Evolutionary conservation across 2,329 filamentous ascomycete species (phyloP).

Genomic region (Neoscytalidium dimidiatum): DNA sequence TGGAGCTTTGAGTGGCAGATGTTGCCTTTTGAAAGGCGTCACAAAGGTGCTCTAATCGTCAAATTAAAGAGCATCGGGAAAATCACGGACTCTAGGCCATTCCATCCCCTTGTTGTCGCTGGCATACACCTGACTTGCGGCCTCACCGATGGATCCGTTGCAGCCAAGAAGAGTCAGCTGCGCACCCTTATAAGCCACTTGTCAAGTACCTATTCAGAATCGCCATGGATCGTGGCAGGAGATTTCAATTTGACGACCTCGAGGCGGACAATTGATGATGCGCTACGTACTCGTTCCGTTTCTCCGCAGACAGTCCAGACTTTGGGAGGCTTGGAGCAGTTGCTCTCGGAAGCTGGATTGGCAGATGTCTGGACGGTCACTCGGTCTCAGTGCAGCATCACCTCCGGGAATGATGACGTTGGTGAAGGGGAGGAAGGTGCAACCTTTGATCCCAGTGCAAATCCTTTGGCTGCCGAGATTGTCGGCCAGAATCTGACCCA

Average conservation of each 20-base stretch:
- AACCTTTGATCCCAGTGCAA: constrained; percentile 63
- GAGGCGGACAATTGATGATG: constrained; percentile 54
- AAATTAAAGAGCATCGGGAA: constrained; percentile 41
- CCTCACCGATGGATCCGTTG: constrained; percentile 59
- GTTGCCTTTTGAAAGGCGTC: constrained; percentile 55
- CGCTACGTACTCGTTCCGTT: constrained; percentile 56
- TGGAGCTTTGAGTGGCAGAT: constrained; percentile 58
- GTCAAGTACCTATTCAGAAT: constrained; percentile 39
- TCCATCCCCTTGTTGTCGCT: constrained; percentile 52
- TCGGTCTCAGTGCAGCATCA: constrained; percentile 24
- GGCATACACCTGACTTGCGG: constrained; percentile 65
- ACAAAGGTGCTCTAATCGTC: constrained; percentile 60
- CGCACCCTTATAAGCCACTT: constrained; percentile 53
- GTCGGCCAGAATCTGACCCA: constrained; percentile 58
- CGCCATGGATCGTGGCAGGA: constrained; percentile 61
- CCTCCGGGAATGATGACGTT: constrained; percentile 44
- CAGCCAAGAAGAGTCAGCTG: constrained; percentile 59
- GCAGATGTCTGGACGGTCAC: constrained; percentile 56
- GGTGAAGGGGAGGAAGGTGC: constrained; percentile 61
- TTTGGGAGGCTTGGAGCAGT: constrained; percentile 50
- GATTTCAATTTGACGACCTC: constrained; percentile 69
- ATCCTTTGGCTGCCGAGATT: constrained; percentile 56
- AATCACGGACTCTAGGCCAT: constrained; percentile 26
- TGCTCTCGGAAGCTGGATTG: constrained; percentile 50
- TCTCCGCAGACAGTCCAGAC: constrained; percentile 49